phyloP scores from a whole-genome alignment of 2,329 filamentous ascomycete species.

The Cryphonectria carpinicola region DNA sequence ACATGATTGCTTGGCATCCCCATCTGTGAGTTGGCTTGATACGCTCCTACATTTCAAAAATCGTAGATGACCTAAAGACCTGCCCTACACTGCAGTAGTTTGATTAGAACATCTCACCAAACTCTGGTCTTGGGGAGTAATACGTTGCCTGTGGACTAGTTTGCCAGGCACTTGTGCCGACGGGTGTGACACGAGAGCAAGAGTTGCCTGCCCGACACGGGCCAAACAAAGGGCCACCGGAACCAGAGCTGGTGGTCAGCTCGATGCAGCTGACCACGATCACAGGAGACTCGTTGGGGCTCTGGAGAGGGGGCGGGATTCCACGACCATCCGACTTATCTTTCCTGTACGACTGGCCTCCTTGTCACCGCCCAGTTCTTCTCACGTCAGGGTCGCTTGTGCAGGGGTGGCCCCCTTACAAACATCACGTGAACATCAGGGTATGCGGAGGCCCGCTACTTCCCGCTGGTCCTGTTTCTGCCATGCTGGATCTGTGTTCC shows the following conservation, averaged over 20 bases:
- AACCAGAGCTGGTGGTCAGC: neutral
- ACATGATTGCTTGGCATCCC: neutral
- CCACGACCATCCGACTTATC: neutral
- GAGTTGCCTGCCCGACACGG: neutral
- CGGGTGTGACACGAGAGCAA: neutral
- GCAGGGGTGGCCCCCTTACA: constrained; percentile 25
- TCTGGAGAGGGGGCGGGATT: neutral
- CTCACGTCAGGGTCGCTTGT: constrained; percentile 8
- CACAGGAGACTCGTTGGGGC: constrained; percentile 1
- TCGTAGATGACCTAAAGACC: too few species aligned
- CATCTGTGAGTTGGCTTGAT: neutral
- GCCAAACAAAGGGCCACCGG: neutral
- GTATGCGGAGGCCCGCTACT: constrained; percentile 24
- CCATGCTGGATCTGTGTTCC: constrained; percentile 25
- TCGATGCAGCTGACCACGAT: neutral
- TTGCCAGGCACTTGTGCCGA: neutral
- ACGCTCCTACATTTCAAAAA: neutral
- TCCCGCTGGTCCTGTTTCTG: constrained; percentile 27
- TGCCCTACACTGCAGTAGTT: neutral
- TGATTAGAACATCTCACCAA: neutral
- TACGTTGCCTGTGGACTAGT: neutral
- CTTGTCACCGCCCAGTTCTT: constrained; percentile 7
- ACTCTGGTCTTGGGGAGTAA: neutral
- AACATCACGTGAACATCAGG: constrained; percentile 26
- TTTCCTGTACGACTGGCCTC: constrained; percentile 12